phyloP scores from a whole-genome alignment of 768 basidiomycete species.

The Botryobasidium botryosum region DNA sequence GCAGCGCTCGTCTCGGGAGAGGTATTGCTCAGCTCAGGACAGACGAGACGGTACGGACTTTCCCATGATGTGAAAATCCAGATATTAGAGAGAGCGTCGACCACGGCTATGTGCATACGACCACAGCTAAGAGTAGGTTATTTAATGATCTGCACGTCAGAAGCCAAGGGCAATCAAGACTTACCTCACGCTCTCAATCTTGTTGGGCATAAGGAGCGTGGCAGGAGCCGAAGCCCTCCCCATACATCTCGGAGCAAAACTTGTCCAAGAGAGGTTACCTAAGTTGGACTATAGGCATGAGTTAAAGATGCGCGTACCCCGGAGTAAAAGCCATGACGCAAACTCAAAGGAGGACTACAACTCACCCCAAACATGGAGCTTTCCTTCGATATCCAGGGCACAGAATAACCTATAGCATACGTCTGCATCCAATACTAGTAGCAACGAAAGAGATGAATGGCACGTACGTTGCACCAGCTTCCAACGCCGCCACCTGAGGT shows the following conservation, averaged over 20 bases:
- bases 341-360: constrained; percentile 9
- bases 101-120: constrained; percentile 46
- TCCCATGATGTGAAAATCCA: constrained; percentile 74
- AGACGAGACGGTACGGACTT: constrained; percentile 44
- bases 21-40: constrained; percentile 12
- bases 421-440: background rate
- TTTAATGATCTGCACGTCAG: too few species aligned
- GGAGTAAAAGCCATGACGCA: constrained; percentile 45
- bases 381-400: constrained; percentile 60
- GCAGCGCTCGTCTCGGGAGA: background rate
- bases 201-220: constrained; percentile 38
- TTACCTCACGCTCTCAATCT: constrained; percentile 53
- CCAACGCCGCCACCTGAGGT: constrained; percentile 54
- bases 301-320: too few species aligned
- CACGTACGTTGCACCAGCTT: constrained; percentile 68
- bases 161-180: background rate
- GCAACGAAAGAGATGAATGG: too few species aligned
- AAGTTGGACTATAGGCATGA: too few species aligned
- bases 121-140: constrained; percentile 41
- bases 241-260: too few species aligned
- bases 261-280: too few species aligned
- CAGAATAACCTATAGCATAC: constrained; percentile 54
- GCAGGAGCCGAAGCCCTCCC: constrained; percentile 37
- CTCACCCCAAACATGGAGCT: constrained; percentile 67
- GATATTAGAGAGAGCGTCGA: constrained; percentile 41